phyloP scores from a whole-genome alignment of 345 rosid genomes.

The Conringia planisiliqua region DNA sequence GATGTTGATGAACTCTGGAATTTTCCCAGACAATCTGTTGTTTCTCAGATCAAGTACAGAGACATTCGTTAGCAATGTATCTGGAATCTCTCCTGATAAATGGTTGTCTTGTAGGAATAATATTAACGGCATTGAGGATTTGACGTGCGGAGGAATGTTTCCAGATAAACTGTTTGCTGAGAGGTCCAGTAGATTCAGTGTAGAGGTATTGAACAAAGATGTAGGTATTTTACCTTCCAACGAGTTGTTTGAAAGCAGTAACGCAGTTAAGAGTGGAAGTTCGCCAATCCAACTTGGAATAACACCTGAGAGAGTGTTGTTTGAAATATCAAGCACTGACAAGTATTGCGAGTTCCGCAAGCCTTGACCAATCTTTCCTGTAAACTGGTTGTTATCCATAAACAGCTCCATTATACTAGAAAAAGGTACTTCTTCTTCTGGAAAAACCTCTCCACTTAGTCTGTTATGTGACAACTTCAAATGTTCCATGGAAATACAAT shows the following conservation, averaged over 20 bases:
- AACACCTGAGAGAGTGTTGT: background rate
- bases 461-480: conserved; percentile 1
- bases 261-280: background rate
- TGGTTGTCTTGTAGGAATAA: background rate
- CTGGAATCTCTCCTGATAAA: background rate
- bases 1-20: background rate
- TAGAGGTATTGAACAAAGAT: background rate
- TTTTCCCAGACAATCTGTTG: background rate
- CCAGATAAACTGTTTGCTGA: conserved; percentile 1
- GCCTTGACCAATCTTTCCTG: background rate
- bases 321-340: background rate
- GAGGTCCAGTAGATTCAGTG: background rate
- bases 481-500: background rate
- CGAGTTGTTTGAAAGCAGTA: background rate
- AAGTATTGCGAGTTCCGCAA: background rate
- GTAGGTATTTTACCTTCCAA: conserved; percentile 7
- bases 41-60: background rate
- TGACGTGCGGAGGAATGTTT: background rate
- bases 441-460: conserved; percentile 5
- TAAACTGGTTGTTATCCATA: conserved; percentile 1
- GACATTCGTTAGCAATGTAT: background rate
- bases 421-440: background rate
- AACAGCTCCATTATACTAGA: background rate
- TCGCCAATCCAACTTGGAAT: conserved; percentile 23
- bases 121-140: background rate